Conservation (phyloP, 805 yeast species). For the Yueomyces sp. region DNA sequence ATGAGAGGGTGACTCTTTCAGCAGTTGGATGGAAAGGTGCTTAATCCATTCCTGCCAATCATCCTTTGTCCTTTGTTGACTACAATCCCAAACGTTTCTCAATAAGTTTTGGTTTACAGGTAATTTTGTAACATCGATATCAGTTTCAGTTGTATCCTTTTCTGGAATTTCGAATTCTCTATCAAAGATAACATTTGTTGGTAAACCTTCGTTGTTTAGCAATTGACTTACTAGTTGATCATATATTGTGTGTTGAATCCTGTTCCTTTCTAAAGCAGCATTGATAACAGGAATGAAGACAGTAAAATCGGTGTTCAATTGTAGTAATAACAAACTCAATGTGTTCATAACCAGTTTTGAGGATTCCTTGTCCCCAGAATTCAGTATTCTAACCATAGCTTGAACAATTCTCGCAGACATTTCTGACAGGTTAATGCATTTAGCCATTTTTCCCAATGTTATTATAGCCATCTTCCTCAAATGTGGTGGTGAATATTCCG, state of each 20-base stretch:
- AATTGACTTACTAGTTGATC: conserved; percentile 73
- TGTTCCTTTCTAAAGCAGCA: conserved; percentile 46
- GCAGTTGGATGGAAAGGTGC: conserved; percentile 66
- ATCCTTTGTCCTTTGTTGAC: conserved; percentile 77
- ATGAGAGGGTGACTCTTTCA: conserved; percentile 89
- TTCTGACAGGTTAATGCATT: conserved; percentile 59
- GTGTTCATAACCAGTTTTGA: conserved; percentile 62
- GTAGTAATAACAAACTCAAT: conserved; percentile 60
- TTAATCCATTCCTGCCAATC: conserved; percentile 99
- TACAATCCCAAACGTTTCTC: conserved; percentile 83
- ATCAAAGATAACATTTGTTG: conserved; percentile 59
- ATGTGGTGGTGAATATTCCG: conserved; percentile 51
- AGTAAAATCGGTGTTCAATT: conserved; percentile 70
- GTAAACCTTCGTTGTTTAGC: conserved; percentile 74
- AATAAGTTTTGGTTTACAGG: conserved; percentile 54
- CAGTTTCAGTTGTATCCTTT: conserved; percentile 35
- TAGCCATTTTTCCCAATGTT: conserved; percentile 70
- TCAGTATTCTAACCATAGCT: conserved; percentile 62
- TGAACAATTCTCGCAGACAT: conserved; percentile 87
- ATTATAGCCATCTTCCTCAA: conserved; percentile 66
- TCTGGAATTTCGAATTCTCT: conserved; percentile 35
- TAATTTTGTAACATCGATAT: conserved; percentile 56
- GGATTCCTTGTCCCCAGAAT: conserved; percentile 40
- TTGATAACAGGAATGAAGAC: conserved; percentile 79
- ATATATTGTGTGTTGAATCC: conserved; percentile 57